Percentiles rank a stretch among this genome's conserved stretches.
These are phyloP conservation scores for Byssochlamys sp. DNA, from an alignment of 2,329 filamentous ascomycete species.

Conservation along the genomic window DNA sequence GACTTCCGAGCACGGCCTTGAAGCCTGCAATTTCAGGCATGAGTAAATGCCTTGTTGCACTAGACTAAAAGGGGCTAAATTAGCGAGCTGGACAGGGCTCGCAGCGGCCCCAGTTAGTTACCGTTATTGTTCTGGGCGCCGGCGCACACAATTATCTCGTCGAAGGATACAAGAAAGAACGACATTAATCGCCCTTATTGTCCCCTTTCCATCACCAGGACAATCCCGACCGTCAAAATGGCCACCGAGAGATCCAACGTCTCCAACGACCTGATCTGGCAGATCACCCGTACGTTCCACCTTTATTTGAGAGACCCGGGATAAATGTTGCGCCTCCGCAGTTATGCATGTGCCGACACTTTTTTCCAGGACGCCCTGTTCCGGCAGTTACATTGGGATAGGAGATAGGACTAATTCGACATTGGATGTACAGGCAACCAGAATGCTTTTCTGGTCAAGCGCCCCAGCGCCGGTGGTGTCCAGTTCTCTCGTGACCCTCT, in stretches of 20 bases:
- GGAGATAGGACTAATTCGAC: slow-evolving; percentile 6
- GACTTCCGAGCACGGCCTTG: not conserved
- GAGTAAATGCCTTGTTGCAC: slow-evolving; percentile 3
- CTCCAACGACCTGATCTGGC: slow-evolving; percentile 87
- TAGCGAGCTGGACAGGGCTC: slow-evolving; percentile 23
- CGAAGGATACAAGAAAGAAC: slow-evolving; percentile 3
- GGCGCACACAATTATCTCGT: slow-evolving; percentile 19
- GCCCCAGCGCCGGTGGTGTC: slow-evolving; percentile 64
- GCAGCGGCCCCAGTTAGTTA: slow-evolving; percentile 2
- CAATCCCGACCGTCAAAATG: slow-evolving; percentile 21
- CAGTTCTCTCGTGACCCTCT: slow-evolving; percentile 91
- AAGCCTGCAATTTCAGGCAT: slow-evolving; percentile 10
- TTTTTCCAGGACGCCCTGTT: not conserved
- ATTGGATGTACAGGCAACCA: slow-evolving; percentile 55
- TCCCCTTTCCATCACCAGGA: not conserved
- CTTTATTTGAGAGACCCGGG: not conserved
- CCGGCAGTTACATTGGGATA: slow-evolving; percentile 1
- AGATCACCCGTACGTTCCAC: slow-evolving; percentile 72
- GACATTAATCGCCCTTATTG: not conserved
- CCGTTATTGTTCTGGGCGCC: slow-evolving; percentile 17
- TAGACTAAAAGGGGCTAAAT: slow-evolving; percentile 28
- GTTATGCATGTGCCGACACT: not conserved
- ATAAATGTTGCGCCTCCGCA: not conserved
- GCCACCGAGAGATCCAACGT: slow-evolving; percentile 57
- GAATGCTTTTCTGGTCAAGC: slow-evolving; percentile 89